Conservation (phyloP, 495 filamentous ascomycete genomes). For the Aspergillus nanangensis region DNA sequence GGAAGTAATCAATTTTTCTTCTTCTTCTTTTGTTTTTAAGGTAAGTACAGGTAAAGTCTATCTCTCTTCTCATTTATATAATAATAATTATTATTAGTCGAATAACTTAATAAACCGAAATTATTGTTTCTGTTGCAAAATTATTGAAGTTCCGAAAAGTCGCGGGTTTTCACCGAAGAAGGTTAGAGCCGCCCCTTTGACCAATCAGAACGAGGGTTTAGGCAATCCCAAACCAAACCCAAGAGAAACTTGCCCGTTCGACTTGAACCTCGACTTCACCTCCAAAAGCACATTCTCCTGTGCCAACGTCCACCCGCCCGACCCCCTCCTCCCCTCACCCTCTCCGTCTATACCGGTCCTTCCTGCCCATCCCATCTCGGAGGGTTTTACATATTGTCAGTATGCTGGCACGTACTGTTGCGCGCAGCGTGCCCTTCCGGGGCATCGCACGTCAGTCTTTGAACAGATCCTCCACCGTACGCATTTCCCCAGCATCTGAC, state of each 20-base stretch:
- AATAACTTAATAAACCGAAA: too few species aligned
- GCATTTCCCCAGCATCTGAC: conserved; percentile 18
- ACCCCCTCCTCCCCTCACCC: conserved; percentile 26
- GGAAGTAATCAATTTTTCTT: too few species aligned
- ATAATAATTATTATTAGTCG: too few species aligned
- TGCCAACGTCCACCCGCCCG: conserved; percentile 22
- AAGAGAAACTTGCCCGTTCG: conserved; percentile 40
- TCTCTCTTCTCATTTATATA: too few species aligned
- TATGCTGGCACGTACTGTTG: conserved; percentile 84
- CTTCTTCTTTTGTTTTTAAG: too few species aligned
- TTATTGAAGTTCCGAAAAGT: conserved; percentile 31
- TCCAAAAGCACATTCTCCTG: conserved; percentile 32
- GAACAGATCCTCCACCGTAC: conserved; percentile 48
- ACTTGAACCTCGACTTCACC: conserved; percentile 36
- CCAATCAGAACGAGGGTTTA: conserved; percentile 42
- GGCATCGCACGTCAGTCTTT: conserved; percentile 56
- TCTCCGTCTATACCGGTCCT: conserved; percentile 28
- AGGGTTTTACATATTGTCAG: conserved; percentile 40
- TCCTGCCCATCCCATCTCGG: conserved; percentile 30
- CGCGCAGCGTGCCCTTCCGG: conserved; percentile 75
- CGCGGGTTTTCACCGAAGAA: conserved; percentile 38
- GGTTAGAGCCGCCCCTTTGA: conserved; percentile 17
- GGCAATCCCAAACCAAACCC: conserved; percentile 35
- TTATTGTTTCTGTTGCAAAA: too few species aligned
- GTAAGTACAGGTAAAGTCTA: too few species aligned